Evolutionary conservation across 1,284 basidiomycete genomes (phyloP).

Genomic region (Papiliotrema fonsecae): DNA sequence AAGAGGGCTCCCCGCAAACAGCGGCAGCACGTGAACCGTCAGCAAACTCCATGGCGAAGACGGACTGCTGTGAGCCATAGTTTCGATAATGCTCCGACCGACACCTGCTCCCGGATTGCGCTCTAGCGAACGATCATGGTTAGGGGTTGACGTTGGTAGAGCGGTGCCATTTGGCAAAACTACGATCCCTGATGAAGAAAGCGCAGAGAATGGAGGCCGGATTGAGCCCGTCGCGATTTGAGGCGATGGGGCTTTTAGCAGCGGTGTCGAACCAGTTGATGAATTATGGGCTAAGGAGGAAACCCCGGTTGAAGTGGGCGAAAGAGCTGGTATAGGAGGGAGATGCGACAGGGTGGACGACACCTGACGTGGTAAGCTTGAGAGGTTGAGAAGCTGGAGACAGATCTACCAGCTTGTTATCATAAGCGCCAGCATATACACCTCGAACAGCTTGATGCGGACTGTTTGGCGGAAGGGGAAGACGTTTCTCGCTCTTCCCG

Average conservation of each 20-base stretch:
- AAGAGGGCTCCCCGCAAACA: conserved; percentile 89
- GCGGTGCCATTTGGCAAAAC: conserved; percentile 40
- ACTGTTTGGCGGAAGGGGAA: conserved; percentile 20
- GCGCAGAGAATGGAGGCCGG: conserved; percentile 12
- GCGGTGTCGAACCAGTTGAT: background rate
- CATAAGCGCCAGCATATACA: conserved; percentile 36
- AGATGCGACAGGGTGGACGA: conserved; percentile 43
- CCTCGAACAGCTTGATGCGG: conserved; percentile 19
- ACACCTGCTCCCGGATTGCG: conserved; percentile 1
- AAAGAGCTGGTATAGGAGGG: conserved; percentile 36
- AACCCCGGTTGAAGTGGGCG: conserved; percentile 21
- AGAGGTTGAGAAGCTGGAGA: background rate
- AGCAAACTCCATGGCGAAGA: conserved; percentile 67
- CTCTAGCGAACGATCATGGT: background rate
- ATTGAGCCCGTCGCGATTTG: background rate
- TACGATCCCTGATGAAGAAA: conserved; percentile 20
- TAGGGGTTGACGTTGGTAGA: conserved; percentile 12
- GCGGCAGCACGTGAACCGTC: conserved; percentile 77
- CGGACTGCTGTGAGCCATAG: conserved; percentile 37
- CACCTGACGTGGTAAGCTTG: conserved; percentile 22
- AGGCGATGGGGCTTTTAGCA: background rate
- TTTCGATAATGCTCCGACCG: conserved; percentile 17
- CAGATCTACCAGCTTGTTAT: conserved; percentile 40
- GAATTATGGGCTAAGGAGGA: conserved; percentile 9
- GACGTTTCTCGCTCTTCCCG: conserved; percentile 19